Evolutionary conservation across 331 rosid genomes (phyloP), one percentile per base, ranked within the genome.

Genomic region (Spiraea crenata): DNA sequence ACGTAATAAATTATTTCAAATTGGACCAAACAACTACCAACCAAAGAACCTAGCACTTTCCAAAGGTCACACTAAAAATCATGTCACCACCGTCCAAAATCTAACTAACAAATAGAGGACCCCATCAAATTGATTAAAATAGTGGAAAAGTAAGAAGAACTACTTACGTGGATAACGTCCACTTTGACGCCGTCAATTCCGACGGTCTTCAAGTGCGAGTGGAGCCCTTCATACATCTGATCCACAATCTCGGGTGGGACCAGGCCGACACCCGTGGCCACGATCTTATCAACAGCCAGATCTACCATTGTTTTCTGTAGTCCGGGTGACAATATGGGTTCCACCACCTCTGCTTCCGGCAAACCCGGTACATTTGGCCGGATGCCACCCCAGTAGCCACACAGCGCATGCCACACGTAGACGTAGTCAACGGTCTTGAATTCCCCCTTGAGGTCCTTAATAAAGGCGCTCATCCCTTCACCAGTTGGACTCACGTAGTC

Each of bases 381-480:
- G 0, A 93, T 12, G 42, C 99, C 99, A 9, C 97, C 99, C 99
- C 99, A 93, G 17, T 93, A 93, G 0, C 99, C 99, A 48, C 96
- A 91, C 7, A 93, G 77, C 0, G 99, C 99, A 40, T 93, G 99
- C 99, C 99, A 93, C 57, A 93, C 97, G 9, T 93, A 93, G 2
- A 93, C 97, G 15, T 90, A 81, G 10, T 89, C 92, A 8, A 93
- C 91, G 17, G 83, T 89, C 67, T 66, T 56, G 67, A 81, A 90
- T 71, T 78, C 95, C 8, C 83, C 88, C 38, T 93, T 93, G 12
- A 93, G 47, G 10, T 93, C 92, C 19, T 58, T 86, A 3, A 93
- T 73, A 44, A 93, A 93, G 6, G 89, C 96, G 4, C 82, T 81
- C 84, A 92, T 81, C 3, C 98, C 99, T 70, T 79, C 81, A 0